Evolutionary conservation across 2,329 filamentous ascomycete genomes (phyloP), one percentile per base, ranked within the genome.

Genomic region (Monosporascus ibericus): DNA sequence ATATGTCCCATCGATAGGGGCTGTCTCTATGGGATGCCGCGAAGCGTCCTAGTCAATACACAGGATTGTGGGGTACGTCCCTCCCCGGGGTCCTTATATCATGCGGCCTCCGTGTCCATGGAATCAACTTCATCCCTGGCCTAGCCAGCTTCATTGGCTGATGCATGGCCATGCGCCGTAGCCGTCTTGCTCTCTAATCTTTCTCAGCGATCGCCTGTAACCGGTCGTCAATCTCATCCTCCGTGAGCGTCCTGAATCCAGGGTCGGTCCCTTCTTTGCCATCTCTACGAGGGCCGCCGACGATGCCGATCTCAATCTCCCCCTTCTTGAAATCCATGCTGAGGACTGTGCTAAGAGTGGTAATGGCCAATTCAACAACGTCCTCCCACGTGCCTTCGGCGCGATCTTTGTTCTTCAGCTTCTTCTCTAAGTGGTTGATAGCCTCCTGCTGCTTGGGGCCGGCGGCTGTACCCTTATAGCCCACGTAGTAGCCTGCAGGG

Each of bases 301-400:
- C 94, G 67, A 99, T 92, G 58, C 94, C 94, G 73, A 99, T 90
- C 77, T 99, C 94, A 70, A 99, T 86, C 79, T 99, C 94, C 64
- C 88, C 88, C 81, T 97, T 97, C 84, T 99, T 99, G 80, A 99
- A 99, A 72, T 99, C 94, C 72, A 97, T 95, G 74, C 92, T 96
- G 59, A 99, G 81, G 55, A 99, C 92, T 37, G 89, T 95, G 82
- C 92, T 96, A 71, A 99, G 77, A 6, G 94, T 92, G 44, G 90
- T 89, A 71, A 99, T 99, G 54, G 90, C 94, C 65, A 97, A 80
- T 79, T 99, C 94, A 48, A 99, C 92, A 48, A 99, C 94, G 55
- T 99, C 94, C 73, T 96, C 90, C 94, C 94, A 99, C 68, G 78
- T 86, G 56, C 94, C 94, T 53, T 94, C 88, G 37, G 92, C 94